Percentiles rank a stretch among this genome's conserved stretches.
phyloP scores from a whole-genome alignment of 148 eudicot species.

The Rhododendron henanense region DNA sequence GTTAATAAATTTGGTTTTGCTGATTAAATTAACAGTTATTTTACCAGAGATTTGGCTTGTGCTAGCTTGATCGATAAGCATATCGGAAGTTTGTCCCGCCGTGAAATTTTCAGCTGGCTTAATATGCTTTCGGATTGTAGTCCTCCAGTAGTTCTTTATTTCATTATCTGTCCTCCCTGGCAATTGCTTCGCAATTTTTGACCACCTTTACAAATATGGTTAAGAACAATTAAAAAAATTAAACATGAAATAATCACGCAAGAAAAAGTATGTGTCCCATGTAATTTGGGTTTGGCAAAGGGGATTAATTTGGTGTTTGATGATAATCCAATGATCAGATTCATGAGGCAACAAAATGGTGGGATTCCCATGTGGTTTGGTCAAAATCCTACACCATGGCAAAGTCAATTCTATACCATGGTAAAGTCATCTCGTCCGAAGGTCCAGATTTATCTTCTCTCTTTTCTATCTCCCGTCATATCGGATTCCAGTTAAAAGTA shows the following conservation, averaged over 20 bases:
- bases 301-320: background rate
- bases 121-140: constrained; percentile 80
- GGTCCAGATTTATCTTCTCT: background rate
- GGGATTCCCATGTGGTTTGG: background rate
- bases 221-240: background rate
- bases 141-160: constrained; percentile 82
- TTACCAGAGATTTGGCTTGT: constrained; percentile 19
- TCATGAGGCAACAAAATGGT: background rate
- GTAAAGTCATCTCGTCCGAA: background rate
- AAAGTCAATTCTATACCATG: background rate
- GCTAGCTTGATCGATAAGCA: constrained; percentile 18
- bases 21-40: background rate
- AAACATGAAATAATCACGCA: background rate
- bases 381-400: background rate
- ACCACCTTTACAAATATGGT: constrained; percentile 46
- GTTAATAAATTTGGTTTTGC: background rate
- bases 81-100: constrained; percentile 2
- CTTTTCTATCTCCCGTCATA: background rate
- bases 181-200: constrained; percentile 75
- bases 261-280: too few species aligned
- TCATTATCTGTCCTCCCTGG: constrained; percentile 90
- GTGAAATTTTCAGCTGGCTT: constrained; percentile 29
- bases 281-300: background rate
- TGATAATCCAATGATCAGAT: background rate
- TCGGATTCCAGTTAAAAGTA: background rate